Percentiles rank a stretch among this genome's conserved stretches.
Conservation (phyloP, 2,329 filamentous ascomycete species). For the Teratosphaeria pseudoeucalypti region DNA sequence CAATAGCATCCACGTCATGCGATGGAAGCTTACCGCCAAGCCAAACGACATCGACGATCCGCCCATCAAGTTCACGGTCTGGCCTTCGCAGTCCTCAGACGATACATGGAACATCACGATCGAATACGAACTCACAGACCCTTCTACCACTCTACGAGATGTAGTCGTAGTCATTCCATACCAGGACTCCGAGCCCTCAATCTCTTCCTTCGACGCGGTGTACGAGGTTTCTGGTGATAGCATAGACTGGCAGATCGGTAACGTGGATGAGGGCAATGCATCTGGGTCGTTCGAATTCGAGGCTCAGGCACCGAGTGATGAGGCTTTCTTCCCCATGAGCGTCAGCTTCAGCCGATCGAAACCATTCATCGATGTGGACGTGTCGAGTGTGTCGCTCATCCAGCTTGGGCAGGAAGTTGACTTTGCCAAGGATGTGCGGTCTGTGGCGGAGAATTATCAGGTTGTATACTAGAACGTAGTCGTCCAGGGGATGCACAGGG, state of each 20-base stretch:
- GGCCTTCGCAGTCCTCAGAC: constrained; percentile 80
- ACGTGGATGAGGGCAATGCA: constrained; percentile 69
- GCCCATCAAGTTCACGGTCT: constrained; percentile 93
- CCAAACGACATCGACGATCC: constrained; percentile 69
- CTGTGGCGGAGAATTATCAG: constrained; percentile 62
- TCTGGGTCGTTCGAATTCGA: constrained; percentile 93
- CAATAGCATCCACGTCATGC: constrained; percentile 82
- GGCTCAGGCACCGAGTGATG: constrained; percentile 73
- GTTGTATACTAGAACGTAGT: constrained; percentile 46
- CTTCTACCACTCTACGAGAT: constrained; percentile 62
- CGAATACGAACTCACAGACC: constrained; percentile 83
- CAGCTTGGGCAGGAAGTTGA: constrained; percentile 69
- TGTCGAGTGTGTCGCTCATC: constrained; percentile 63
- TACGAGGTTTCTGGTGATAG: constrained; percentile 91
- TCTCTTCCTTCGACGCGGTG: constrained; percentile 86
- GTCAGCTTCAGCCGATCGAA: constrained; percentile 76
- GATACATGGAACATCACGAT: constrained; percentile 82
- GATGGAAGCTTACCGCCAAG: constrained; percentile 81
- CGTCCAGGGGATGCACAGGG: neutral
- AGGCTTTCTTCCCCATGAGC: constrained; percentile 96
- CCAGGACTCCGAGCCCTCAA: constrained; percentile 68
- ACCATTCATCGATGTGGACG: constrained; percentile 87
- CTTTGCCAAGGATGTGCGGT: constrained; percentile 75
- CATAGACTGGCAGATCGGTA: constrained; percentile 87
- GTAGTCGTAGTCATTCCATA: constrained; percentile 86